Conservation (phyloP, 2,329 filamentous ascomycete species). For the Claviceps sp. region DNA sequence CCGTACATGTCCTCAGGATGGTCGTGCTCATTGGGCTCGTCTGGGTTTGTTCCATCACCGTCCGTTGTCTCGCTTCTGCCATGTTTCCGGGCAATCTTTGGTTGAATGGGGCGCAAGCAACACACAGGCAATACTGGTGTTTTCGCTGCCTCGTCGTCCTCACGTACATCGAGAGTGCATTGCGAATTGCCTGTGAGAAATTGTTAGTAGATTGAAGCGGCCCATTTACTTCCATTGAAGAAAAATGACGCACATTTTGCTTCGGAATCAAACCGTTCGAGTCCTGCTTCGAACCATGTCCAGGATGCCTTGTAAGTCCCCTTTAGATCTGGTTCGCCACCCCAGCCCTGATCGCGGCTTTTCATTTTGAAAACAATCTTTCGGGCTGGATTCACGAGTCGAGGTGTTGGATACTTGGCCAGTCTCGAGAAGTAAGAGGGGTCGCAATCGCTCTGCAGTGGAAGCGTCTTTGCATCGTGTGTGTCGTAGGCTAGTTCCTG, state of each 20-base stretch:
- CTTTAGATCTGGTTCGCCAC: constrained; percentile 16
- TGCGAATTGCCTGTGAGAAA: constrained; percentile 14
- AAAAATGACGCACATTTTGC: constrained; percentile 14
- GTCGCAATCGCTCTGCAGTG: constrained; percentile 15
- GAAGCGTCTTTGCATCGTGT: constrained; percentile 16
- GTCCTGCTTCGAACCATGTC: constrained; percentile 51
- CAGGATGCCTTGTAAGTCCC: constrained; percentile 35
- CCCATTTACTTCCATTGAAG: not conserved
- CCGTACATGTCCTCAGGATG: constrained; percentile 11
- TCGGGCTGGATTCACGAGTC: constrained; percentile 35
- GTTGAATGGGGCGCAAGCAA: constrained; percentile 24
- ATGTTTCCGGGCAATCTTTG: constrained; percentile 11
- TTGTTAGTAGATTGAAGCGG: not conserved
- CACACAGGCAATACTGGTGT: constrained; percentile 18
- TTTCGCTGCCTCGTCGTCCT: constrained; percentile 10
- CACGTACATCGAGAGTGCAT: constrained; percentile 18
- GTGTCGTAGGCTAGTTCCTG: constrained; percentile 18
- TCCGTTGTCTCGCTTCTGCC: not conserved
- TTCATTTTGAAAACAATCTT: constrained; percentile 48
- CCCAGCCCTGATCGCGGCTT: constrained; percentile 48
- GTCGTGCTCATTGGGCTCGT: not conserved
- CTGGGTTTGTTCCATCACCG: not conserved
- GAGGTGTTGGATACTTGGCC: constrained; percentile 25
- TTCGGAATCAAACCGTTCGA: constrained; percentile 38
- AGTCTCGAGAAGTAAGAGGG: constrained; percentile 18